These are phyloP conservation scores for Leccinum solheimii DNA, from an alignment of 1,284 basidiomycete genomes.

Conservation along the genomic window DNA sequence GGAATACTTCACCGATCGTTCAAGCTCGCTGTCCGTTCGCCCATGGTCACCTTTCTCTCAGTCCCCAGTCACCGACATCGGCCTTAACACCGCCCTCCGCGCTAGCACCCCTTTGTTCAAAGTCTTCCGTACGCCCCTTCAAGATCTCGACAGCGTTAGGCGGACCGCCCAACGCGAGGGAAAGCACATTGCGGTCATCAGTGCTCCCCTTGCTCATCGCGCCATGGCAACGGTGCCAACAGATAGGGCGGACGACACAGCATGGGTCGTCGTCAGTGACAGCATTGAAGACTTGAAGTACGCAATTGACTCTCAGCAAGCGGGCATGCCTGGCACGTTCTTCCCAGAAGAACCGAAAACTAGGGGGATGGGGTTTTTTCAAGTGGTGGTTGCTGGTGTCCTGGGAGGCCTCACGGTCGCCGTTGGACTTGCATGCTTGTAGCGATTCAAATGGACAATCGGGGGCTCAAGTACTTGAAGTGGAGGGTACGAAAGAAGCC, in stretches of 20 bases:
- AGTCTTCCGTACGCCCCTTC: slow-evolving; percentile 35
- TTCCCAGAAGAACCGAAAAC: slow-evolving; percentile 24
- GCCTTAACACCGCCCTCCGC: slow-evolving; percentile 29
- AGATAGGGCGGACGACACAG: slow-evolving; percentile 22
- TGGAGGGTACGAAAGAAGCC: slow-evolving; percentile 2
- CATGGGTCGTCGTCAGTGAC: slow-evolving; percentile 38
- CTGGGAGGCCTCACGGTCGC: slow-evolving; percentile 34
- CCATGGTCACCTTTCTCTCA: slow-evolving; percentile 32
- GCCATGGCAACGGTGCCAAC: slow-evolving; percentile 21
- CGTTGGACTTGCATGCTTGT: slow-evolving; percentile 33
- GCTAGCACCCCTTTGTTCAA: slow-evolving; percentile 37
- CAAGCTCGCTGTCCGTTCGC: slow-evolving; percentile 26
- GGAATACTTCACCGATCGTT: slow-evolving; percentile 15
- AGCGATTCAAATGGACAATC: slow-evolving; percentile 25
- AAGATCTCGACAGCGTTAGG: slow-evolving; percentile 27
- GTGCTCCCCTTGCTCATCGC: slow-evolving; percentile 28
- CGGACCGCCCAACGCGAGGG: slow-evolving; percentile 31
- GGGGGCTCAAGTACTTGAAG: not conserved
- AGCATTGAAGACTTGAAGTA: slow-evolving; percentile 35
- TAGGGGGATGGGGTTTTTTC: slow-evolving; percentile 31
- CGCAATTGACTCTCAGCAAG: slow-evolving; percentile 34
- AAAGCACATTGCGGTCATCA: slow-evolving; percentile 35
- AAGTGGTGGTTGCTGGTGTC: slow-evolving; percentile 31
- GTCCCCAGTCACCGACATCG: slow-evolving; percentile 24
- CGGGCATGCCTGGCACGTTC: slow-evolving; percentile 34